phyloP scores from a whole-genome alignment of 192 early-diverging fungal genomes.

The Podochytrium sp. region DNA sequence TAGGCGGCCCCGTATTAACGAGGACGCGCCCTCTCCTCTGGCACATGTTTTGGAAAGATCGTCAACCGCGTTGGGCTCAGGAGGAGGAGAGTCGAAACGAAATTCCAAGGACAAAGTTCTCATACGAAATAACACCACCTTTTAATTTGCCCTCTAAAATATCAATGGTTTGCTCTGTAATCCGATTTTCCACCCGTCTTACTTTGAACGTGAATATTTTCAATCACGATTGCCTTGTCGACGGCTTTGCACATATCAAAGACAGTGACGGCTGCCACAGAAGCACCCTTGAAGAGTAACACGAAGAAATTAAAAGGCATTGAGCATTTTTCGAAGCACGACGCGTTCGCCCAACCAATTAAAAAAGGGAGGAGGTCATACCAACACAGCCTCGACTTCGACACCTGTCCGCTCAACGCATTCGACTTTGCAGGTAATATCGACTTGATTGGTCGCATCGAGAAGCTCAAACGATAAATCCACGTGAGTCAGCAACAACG shows the following conservation, averaged over 20 bases:
- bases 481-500: constrained; percentile 70
- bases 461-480: constrained; percentile 67
- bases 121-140: not conserved
- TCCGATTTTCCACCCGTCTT: constrained; percentile 83
- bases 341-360: too few relatives aligned
- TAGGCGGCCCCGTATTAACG: not conserved
- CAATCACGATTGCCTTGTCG: constrained; percentile 80
- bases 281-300: constrained; percentile 49
- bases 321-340: not conserved
- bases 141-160: too few relatives aligned
- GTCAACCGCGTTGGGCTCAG: not conserved
- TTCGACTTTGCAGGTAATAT: constrained; percentile 70
- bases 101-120: not conserved
- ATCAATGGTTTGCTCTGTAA: not conserved
- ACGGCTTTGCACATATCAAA: constrained; percentile 97
- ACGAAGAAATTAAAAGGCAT: too few relatives aligned
- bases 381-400: constrained; percentile 55
- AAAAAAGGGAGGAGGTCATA: too few relatives aligned
- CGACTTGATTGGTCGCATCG: constrained; percentile 51
- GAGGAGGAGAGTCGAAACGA: not conserved
- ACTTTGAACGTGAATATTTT: constrained; percentile 69
- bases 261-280: constrained; percentile 80
- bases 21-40: not conserved
- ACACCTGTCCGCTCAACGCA: constrained; percentile 86
- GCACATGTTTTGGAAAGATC: not conserved